Percentiles rank a stretch among this genome's conserved stretches.
These are phyloP conservation scores for Scheffersomyces ergatensis DNA, from an alignment of 805 yeast species.

Conservation along the genomic window DNA sequence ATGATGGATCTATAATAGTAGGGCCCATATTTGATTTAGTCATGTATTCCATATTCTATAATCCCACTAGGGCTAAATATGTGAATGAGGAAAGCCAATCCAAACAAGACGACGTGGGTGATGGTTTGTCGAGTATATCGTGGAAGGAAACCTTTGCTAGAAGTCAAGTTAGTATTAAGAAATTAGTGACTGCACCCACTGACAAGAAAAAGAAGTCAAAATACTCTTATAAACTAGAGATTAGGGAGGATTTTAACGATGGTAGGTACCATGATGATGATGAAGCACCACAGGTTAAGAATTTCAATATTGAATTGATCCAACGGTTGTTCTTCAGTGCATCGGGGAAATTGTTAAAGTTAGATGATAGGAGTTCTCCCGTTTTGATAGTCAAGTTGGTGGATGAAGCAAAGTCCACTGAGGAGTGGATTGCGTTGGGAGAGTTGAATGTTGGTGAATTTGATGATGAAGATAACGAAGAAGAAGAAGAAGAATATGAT, in stretches of 20 bases:
- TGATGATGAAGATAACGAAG: conserved; percentile 23
- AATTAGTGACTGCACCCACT: conserved; percentile 12
- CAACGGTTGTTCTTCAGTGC: conserved; percentile 63
- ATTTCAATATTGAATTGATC: conserved; percentile 39
- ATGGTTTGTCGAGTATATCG: conserved; percentile 39
- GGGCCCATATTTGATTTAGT: conserved; percentile 63
- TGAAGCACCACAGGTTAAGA: conserved; percentile 32
- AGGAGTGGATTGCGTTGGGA: conserved; percentile 56
- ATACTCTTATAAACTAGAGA: conserved; percentile 44
- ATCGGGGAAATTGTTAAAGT: conserved; percentile 60
- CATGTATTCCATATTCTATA: conserved; percentile 61
- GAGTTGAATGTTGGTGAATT: conserved; percentile 22
- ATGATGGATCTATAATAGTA: conserved; percentile 20
- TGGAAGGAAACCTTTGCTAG: conserved; percentile 77
- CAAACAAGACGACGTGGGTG: conserved; percentile 8
- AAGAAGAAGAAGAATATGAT: conserved; percentile 21
- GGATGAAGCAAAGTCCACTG: conserved; percentile 7
- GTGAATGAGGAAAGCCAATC: conserved; percentile 13
- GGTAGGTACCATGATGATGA: conserved; percentile 68
- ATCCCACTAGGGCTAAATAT: conserved; percentile 42
- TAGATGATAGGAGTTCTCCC: conserved; percentile 62
- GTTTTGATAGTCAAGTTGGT: conserved; percentile 60
- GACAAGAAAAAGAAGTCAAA: too few relatives aligned
- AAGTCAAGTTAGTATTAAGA: conserved; percentile 42
- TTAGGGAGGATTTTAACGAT: conserved; percentile 64